Conservation (phyloP, 345 rosid species). For the Eucalyptus albens region DNA sequence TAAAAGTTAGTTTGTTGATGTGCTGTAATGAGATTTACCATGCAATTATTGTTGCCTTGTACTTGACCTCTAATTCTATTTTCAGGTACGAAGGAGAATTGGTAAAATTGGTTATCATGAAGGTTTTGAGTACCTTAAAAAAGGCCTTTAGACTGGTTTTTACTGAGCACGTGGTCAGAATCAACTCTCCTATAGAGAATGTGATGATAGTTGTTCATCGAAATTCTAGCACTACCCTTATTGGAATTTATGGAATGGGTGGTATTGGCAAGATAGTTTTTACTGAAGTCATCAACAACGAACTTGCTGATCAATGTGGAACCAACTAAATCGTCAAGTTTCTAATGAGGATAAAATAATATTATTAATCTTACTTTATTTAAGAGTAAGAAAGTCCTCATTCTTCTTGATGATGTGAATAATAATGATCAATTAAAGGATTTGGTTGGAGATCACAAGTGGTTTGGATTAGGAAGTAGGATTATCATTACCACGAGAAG, state of each 20-base stretch:
- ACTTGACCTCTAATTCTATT: background rate
- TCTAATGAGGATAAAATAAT: background rate
- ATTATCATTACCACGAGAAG: background rate
- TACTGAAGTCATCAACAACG: background rate
- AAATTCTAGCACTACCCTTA: background rate
- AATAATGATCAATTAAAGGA: background rate
- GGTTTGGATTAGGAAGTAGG: background rate
- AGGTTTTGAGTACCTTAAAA: background rate
- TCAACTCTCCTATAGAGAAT: no score
- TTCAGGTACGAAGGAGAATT: background rate
- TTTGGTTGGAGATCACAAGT: background rate
- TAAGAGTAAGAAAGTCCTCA: background rate
- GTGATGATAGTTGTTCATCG: background rate
- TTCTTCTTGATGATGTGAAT: background rate
- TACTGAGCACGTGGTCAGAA: background rate
- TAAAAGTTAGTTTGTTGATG: background rate
- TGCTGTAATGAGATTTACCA: background rate
- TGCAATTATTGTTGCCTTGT: background rate
- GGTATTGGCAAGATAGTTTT: background rate
- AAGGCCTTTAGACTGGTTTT: background rate
- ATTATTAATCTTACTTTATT: background rate
- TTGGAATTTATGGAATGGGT: background rate
- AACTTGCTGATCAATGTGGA: background rate
- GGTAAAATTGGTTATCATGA: background rate
- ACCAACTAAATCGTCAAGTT: background rate